Conservation (phyloP, 2,329 filamentous ascomycete species). For the Camillea tinctor region DNA sequence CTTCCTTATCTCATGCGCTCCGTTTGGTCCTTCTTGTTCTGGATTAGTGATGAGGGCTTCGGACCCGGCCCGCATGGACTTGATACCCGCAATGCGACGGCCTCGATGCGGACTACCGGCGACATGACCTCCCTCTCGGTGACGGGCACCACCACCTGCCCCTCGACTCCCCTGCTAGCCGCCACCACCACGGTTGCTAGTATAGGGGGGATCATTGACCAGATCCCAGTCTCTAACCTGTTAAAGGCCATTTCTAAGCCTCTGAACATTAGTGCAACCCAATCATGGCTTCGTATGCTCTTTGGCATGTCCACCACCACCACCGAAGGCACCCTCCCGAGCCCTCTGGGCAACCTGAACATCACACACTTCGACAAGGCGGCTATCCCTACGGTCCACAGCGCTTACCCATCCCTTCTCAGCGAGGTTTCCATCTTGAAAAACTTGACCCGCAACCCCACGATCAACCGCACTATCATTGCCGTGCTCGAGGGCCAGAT, state of each 20-base stretch:
- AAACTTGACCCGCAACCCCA: constrained; percentile 65
- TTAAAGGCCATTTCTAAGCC: constrained; percentile 30
- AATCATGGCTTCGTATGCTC: constrained; percentile 35
- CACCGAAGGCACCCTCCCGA: constrained; percentile 15
- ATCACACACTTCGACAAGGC: constrained; percentile 20
- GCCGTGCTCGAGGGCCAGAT: constrained; percentile 88
- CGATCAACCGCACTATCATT: constrained; percentile 75
- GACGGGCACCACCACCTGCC: constrained; percentile 35
- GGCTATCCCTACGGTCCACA: constrained; percentile 12
- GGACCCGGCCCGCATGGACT: constrained; percentile 34
- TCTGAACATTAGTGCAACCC: constrained; percentile 33
- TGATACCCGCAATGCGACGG: constrained; percentile 29
- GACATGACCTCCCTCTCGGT: constrained; percentile 23
- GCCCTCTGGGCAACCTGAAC: constrained; percentile 22
- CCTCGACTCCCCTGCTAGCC: constrained; percentile 39
- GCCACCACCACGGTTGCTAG: constrained; percentile 39
- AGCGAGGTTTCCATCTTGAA: constrained; percentile 57
- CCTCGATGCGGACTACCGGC: constrained; percentile 14
- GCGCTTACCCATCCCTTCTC: constrained; percentile 45
- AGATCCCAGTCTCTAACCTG: constrained; percentile 30
- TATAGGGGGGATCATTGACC: constrained; percentile 36
- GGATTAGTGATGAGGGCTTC: constrained; percentile 79
- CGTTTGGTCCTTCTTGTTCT: constrained; percentile 92
- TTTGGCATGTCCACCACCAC: constrained; percentile 19
- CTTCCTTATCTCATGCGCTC: constrained; percentile 89